Conservation (phyloP, 2,329 filamentous ascomycete genomes). For the Tolypocladium album region DNA sequence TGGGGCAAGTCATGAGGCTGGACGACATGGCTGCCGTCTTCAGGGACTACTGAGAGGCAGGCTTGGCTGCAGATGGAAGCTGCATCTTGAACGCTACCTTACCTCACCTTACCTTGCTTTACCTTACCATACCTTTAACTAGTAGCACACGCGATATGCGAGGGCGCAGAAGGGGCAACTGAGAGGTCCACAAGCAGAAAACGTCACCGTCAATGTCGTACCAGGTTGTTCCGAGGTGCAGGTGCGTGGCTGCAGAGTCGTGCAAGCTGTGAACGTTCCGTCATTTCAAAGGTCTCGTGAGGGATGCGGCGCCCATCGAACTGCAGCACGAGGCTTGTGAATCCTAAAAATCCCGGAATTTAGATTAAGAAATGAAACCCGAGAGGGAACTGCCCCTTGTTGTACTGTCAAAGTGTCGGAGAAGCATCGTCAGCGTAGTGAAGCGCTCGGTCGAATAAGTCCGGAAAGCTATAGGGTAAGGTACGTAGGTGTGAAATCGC, state of each 20-base stretch:
- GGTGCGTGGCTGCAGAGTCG: background rate
- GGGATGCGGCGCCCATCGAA: background rate
- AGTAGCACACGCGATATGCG: background rate
- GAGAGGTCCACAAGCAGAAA: background rate
- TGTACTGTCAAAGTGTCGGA: background rate
- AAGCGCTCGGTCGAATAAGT: background rate
- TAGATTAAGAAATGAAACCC: too few species aligned
- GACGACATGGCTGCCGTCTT: slow-evolving; percentile 80
- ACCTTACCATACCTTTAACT: too few species aligned
- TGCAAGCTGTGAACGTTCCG: background rate
- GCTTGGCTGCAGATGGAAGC: background rate
- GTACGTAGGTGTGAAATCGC: background rate
- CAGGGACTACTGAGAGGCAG: slow-evolving; percentile 55
- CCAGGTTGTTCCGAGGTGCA: background rate
- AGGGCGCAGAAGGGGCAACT: background rate
- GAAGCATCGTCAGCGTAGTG: background rate
- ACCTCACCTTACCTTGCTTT: too few species aligned
- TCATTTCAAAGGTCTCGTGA: too few species aligned
- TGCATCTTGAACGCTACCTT: background rate
- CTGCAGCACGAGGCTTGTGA: background rate
- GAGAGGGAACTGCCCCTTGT: too few species aligned
- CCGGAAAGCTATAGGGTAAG: background rate
- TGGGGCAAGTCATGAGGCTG: slow-evolving; percentile 68
- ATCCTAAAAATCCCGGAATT: background rate
- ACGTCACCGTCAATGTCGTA: background rate